These are phyloP conservation scores for Ramaria sp. DNA, from an alignment of 768 basidiomycete species.

Conservation along the genomic window DNA sequence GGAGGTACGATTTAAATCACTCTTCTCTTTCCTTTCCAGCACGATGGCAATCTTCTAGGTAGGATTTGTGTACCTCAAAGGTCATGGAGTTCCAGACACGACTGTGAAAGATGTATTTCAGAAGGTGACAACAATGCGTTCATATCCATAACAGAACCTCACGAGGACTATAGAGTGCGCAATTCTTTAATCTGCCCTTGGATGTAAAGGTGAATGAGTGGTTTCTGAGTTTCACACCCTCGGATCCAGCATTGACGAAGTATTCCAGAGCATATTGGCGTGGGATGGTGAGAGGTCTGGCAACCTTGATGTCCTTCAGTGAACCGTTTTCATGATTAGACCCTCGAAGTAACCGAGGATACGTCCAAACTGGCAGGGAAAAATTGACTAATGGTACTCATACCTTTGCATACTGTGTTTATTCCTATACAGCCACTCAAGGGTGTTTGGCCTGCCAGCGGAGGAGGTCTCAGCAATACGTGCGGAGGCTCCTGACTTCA, in stretches of 20 bases:
- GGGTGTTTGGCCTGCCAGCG: constrained; percentile 19
- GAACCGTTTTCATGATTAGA: constrained; percentile 23
- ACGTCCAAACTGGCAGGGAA: constrained; percentile 75
- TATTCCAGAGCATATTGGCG: constrained; percentile 42
- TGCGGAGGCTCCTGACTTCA: constrained; percentile 66
- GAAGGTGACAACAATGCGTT: constrained; percentile 33
- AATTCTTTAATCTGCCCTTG: constrained; percentile 59
- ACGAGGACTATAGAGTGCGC: constrained; percentile 42
- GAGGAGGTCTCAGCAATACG: constrained; percentile 65
- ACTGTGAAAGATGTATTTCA: constrained; percentile 50
- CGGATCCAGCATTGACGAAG: not conserved
- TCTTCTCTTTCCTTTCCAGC: too few relatives aligned
- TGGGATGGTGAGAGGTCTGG: constrained; percentile 40
- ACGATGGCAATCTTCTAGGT: constrained; percentile 19
- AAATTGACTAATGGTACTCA: constrained; percentile 48
- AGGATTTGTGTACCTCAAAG: constrained; percentile 69
- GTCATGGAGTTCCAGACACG: constrained; percentile 55
- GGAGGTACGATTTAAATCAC: constrained; percentile 20
- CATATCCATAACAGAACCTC: not conserved
- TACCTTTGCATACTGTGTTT: not conserved
- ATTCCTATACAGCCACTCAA: not conserved
- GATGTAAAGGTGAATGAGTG: constrained; percentile 41
- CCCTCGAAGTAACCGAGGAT: constrained; percentile 77
- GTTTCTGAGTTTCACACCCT: not conserved
- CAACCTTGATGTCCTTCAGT: not conserved